A percentile compares a stretch with the other conserved stretches of the same genome.
Conservation (phyloP, 2,329 filamentous ascomycete genomes). For the Pseudocercospora crystallina region DNA sequence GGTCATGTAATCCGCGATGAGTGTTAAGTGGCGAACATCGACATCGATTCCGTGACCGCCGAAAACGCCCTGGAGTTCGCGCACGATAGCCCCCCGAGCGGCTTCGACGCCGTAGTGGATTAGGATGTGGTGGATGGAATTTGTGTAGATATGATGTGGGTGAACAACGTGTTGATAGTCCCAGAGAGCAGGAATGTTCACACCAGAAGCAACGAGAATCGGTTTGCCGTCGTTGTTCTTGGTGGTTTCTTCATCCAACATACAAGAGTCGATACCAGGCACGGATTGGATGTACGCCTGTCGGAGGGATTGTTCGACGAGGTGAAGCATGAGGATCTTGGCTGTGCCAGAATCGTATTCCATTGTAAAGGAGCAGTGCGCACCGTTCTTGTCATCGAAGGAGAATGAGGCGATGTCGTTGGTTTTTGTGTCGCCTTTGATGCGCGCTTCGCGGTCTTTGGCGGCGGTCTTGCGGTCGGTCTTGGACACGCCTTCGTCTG, state of each 20-base stretch:
- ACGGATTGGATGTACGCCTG: slow-evolving; percentile 86
- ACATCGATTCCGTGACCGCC: slow-evolving; percentile 87
- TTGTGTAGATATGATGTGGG: slow-evolving; percentile 82
- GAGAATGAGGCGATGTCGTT: slow-evolving; percentile 72
- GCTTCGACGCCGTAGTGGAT: slow-evolving; percentile 90
- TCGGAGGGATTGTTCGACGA: slow-evolving; percentile 78
- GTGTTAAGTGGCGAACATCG: slow-evolving; percentile 85
- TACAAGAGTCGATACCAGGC: slow-evolving; percentile 70
- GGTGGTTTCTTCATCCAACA: slow-evolving; percentile 61
- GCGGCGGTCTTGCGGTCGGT: slow-evolving; percentile 41
- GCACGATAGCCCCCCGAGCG: slow-evolving; percentile 80
- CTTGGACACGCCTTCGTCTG: slow-evolving; percentile 30
- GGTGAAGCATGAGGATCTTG: slow-evolving; percentile 88
- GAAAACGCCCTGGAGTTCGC: slow-evolving; percentile 84
- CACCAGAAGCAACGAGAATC: slow-evolving; percentile 73
- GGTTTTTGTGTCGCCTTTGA: slow-evolving; percentile 58
- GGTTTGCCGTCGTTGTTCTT: slow-evolving; percentile 45
- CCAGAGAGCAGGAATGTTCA: slow-evolving; percentile 89
- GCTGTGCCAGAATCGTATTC: slow-evolving; percentile 77
- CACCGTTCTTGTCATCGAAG: slow-evolving; percentile 72
- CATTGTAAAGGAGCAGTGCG: slow-evolving; percentile 77
- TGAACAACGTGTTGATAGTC: slow-evolving; percentile 82
- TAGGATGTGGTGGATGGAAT: slow-evolving; percentile 86
- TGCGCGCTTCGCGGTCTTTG: slow-evolving; percentile 60
- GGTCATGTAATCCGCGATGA: slow-evolving; percentile 99